These are phyloP conservation scores for Angomonas ambiguus DNA, from an alignment of 208 protist species.

Conservation along the genomic window DNA sequence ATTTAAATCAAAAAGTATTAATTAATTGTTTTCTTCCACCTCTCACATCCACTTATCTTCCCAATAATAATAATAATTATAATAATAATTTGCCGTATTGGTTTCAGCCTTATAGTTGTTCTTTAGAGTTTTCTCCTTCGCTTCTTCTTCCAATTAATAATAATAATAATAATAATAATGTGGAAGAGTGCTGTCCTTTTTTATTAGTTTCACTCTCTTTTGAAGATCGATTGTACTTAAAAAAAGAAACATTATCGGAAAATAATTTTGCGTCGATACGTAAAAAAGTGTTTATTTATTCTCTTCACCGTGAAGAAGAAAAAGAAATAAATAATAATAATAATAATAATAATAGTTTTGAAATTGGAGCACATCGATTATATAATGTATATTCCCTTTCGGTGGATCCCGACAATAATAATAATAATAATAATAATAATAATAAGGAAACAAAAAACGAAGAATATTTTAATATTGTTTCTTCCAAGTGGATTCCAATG, in stretches of 20 bases:
- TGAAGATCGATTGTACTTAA: neutral
- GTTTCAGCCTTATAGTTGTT: neutral
- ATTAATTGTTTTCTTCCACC: neutral
- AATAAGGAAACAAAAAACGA: constrained; percentile 11
- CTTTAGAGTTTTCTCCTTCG: neutral
- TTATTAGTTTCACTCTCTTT: neutral
- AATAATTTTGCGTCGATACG: neutral
- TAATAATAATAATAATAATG: no score
- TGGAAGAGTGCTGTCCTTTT: no score
- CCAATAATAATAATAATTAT: constrained; percentile 1
- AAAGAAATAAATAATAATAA: neutral
- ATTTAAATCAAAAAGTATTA: neutral
- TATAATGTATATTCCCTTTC: neutral
- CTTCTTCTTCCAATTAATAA: neutral
- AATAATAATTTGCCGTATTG: neutral
- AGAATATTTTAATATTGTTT: constrained; percentile 1
- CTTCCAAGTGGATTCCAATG: neutral
- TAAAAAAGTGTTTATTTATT: constrained; percentile 14
- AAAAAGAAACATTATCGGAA: neutral
- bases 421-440: constrained; percentile 8
- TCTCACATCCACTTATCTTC: no score
- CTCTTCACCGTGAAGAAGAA: constrained; percentile 3
- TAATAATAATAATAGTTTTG: constrained; percentile 1
- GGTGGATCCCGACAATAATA: neutral
- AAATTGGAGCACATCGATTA: constrained; percentile 13